Conservation (phyloP, 306 rosid species). For the Morella rubra region DNA sequence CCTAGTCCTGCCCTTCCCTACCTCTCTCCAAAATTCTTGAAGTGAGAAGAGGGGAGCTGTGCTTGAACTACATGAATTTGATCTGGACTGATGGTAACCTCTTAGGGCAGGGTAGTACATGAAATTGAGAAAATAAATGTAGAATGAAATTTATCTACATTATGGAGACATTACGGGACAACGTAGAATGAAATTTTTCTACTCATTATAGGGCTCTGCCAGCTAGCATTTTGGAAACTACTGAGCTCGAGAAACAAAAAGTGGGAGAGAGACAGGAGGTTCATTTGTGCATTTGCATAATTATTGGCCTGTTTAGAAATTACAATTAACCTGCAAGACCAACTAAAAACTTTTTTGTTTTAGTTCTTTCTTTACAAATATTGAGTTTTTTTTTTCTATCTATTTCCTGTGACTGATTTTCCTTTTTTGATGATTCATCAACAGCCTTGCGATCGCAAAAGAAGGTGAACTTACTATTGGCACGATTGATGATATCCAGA, state of each 20-base stretch:
- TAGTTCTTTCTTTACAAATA: not conserved
- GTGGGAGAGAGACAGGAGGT: not conserved
- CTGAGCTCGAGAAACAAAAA: not conserved
- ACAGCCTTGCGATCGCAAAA: slow-evolving; percentile 96
- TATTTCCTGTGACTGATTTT: not conserved
- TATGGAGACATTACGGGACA: not conserved
- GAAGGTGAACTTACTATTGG: slow-evolving; percentile 99
- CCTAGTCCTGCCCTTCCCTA: too few species aligned
- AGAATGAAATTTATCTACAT: not conserved
- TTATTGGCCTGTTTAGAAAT: not conserved
- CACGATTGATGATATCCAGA: slow-evolving; percentile 97
- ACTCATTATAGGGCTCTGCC: too few species aligned
- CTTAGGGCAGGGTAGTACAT: not conserved
- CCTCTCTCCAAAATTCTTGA: not conserved
- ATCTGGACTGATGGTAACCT: too few species aligned
- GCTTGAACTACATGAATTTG: too few species aligned
- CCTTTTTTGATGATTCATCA: not conserved
- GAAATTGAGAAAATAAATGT: not conserved
- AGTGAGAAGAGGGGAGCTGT: not conserved
- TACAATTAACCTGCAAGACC: not conserved
- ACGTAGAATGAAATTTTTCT: too few species aligned
- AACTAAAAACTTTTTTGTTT: not conserved
- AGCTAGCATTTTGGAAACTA: not conserved
- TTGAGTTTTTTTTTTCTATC: not conserved
- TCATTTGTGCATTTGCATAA: not conserved